A percentile compares a stretch with the other conserved stretches of the same genome.
These are phyloP conservation scores for Alternaria ethzedia DNA, from an alignment of 2,329 filamentous ascomycete species.

Conservation along the genomic window DNA sequence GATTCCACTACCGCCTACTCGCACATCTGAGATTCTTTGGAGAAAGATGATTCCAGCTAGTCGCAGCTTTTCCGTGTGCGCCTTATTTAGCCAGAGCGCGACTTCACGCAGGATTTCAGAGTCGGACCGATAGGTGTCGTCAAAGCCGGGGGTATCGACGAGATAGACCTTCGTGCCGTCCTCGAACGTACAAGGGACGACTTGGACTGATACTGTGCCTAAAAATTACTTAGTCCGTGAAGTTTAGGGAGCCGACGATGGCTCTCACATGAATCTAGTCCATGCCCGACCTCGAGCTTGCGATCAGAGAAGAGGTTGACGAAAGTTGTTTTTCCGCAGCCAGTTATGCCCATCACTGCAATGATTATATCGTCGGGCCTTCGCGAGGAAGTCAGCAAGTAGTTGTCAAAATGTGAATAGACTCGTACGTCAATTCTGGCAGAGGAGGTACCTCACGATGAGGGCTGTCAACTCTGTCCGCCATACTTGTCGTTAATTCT, in stretches of 20 bases:
- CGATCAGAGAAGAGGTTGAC: constrained; percentile 32
- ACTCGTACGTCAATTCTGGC: background rate
- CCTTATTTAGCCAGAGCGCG: constrained; percentile 47
- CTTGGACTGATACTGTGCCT: constrained; percentile 10
- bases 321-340: constrained; percentile 50
- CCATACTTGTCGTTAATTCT: background rate
- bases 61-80: constrained; percentile 40
- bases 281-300: constrained; percentile 8
- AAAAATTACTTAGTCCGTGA: background rate
- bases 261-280: constrained; percentile 9
- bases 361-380: constrained; percentile 27
- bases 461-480: background rate
- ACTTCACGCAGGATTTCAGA: constrained; percentile 55
- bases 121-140: constrained; percentile 54
- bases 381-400: background rate
- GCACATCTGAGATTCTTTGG: constrained; percentile 53
- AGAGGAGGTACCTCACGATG: background rate
- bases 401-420: too few relatives aligned
- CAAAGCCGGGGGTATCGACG: constrained; percentile 59
- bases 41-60: constrained; percentile 57
- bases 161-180: constrained; percentile 23
- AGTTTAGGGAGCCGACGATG: accelerated
- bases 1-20: constrained; percentile 48
- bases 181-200: constrained; percentile 1
- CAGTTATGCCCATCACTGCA: constrained; percentile 53